Evolutionary conservation across 2,329 filamentous ascomycete genomes (phyloP), one percentile per base, ranked within the genome.

Genomic region (Alternaria burnsii): DNA sequence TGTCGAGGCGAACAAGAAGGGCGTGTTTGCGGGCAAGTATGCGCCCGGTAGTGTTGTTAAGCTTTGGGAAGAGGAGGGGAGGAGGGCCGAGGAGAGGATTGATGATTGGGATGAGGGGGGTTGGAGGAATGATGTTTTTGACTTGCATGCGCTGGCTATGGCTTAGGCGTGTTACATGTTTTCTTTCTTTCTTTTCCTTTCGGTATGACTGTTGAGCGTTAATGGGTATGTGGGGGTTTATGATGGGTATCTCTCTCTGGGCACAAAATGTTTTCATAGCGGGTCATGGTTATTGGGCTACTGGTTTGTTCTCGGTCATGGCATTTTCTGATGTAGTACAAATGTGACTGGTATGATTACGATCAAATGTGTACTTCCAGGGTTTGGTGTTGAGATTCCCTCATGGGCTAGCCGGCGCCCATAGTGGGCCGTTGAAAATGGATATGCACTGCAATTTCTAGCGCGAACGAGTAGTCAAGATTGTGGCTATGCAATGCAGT

Each of bases 81-180:
- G 82, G 22, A 83, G 84, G 62, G 93, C 92, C 0, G 84, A 84
- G 20, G 91, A 96, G 77, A 85, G 88, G 41, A 87, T 97, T 38
- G 88, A 94, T 66, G 91, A 94, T 66, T 89, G 88, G 72, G 86
- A 89, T 56, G 82, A 82, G 47, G 88, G 85, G 16, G 91, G 91
- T 0, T 97, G 93, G 93, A 86, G 91, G 68, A 97, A 97, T 76
- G 88, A 88, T 46, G 89, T 97, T n/a, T 97, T 97, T 63, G 84
- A 88, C 68, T 73, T 85, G 38, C 79, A 82, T 57, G 74, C 79
- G 5, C 73, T 75, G 72, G 72, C 72, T 50, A 59, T 71, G 44
- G 70, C 52, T 30, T 65, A 55, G 30, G 40, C 18, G 20, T 44
- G 20, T 1, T n/a, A n/a, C n/a, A n/a, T n/a, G n/a, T n/a, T 26